phyloP scores from a whole-genome alignment of 2,329 filamentous ascomycete genomes.

The Talaromyces rugulosus region DNA sequence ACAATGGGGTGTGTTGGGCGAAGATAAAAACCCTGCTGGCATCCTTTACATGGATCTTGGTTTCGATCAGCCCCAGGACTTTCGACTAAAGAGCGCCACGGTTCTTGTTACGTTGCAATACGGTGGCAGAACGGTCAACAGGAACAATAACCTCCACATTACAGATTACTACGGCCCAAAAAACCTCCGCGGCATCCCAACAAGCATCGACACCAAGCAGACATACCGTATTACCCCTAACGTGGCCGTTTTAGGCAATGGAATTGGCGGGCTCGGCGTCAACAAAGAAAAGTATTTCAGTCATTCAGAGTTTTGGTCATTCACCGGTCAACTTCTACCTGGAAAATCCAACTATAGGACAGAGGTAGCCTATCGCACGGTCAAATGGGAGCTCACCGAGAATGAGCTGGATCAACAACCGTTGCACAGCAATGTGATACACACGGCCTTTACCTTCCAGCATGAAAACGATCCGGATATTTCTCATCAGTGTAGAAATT shows the following conservation, averaged over 20 bases:
- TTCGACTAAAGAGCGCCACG: conserved; percentile 12
- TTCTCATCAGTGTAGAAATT: conserved; percentile 28
- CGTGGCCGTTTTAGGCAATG: conserved; percentile 14
- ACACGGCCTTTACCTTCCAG: conserved; percentile 29
- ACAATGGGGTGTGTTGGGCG: conserved; percentile 12
- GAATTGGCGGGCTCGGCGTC: conserved; percentile 14
- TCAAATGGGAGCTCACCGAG: conserved; percentile 28
- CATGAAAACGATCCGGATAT: conserved; percentile 25
- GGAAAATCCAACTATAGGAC: neutral
- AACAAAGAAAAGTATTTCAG: conserved; percentile 10
- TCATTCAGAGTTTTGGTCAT: conserved; percentile 12
- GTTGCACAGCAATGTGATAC: conserved; percentile 20
- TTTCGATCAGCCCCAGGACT: conserved; percentile 16
- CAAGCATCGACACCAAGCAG: conserved; percentile 9
- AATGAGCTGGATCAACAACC: conserved; percentile 25
- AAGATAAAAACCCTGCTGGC: conserved; percentile 2
- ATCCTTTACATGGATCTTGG: conserved; percentile 17
- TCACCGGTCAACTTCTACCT: conserved; percentile 11
- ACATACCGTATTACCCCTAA: conserved; percentile 14
- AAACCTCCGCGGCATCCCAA: conserved; percentile 14
- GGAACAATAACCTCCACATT: conserved; percentile 9
- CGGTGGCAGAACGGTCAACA: neutral
- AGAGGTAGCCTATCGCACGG: conserved; percentile 17
- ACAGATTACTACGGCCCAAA: conserved; percentile 19
- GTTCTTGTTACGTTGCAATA: conserved; percentile 12